Evolutionary conservation across 768 basidiomycete species (phyloP), one percentile per base, ranked within the genome.

Genomic region (Albatrellus ellisii): DNA sequence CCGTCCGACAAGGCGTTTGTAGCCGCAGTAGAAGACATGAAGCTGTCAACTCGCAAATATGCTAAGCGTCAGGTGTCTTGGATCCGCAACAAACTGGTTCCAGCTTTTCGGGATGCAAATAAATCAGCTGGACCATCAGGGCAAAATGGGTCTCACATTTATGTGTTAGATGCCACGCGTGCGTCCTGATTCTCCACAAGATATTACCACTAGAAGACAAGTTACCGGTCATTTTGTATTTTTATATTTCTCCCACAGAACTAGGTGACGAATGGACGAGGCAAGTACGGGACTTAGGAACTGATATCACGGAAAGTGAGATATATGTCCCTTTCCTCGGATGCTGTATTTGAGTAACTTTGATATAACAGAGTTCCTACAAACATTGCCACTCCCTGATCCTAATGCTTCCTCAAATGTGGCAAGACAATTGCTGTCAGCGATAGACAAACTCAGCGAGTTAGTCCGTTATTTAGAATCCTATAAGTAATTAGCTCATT

Each of bases 21-120:
- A 3, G 60, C 62, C 11, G 83, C 82, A 0, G 61, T 85, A 6
- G 78, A 83, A 32, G 69, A 69, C 7, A 92, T 91, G 79, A 95
- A 97, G 57, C 59, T 71, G 0, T 79, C 83, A 0, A 99, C 92
- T 6, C 67, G 83, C 17, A 82, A 90, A 59, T 99, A 98, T 56
- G 88, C 95, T 0, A 88, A 84, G 55, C 68, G 80, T 28, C 95
- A 99, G 57, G 68, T 92, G 31, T 77, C 80, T 26, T 99, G 95
- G 95, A 79, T 98, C 36, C 70, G 75, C 28, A 88, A 88, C 56
- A 94, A 95, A 59, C 60, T 98, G 11, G 58, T 95, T 26, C 92
- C 91, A 2, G 78, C 73, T 3, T 62, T 81, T 11, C 55, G 68
- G 26, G 63, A 67, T 9, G 68, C 73, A 7, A 73, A 75, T 18